Evolutionary conservation across 139 green algal genomes (phyloP), one percentile per base, ranked within the genome.

Genomic region (Picochlorum sp.): DNA sequence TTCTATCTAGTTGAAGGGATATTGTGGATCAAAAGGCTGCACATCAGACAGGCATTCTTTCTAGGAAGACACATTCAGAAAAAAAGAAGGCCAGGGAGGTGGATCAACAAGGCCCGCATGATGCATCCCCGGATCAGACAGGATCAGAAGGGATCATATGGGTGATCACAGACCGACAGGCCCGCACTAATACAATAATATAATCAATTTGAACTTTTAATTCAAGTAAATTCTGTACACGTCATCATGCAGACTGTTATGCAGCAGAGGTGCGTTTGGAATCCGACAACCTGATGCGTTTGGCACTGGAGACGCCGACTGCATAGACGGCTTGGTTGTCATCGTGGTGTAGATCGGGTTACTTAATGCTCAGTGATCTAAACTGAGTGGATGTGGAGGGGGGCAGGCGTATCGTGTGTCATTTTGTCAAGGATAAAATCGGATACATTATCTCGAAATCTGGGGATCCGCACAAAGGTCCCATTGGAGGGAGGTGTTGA

Each of bases 231-330:
- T 54, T 20, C 18, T 20, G 38, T 24, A 58, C 18, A 41, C 20
- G 15, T 54, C 37, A 61, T 50, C 20, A 77, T 77, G 71, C 71
- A 77, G 57, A 74, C 49, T 24, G 64, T 37, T 20, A 37, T 68
- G 10, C 58, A 67, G 24, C 71, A 72, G 47, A 77, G 58, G 70
- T 76, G 37, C 49, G 21, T 62, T 46, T 45, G 16, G 16, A 28
- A 20, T 20, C 6, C n/a, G 56, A 28, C 56, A 20, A 61, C 13
- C 56, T 20, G 56, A 46, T 62, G 16, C 10, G 23, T 26, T 10
- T 11, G 9, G 50, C 9, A 26, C 50, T 26, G 50, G 50, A 58
- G 50, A 26, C 23, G 23, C 34, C 34, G 34, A 41, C 34, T 41
- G 34, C 34, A 13, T 41, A 41, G 34, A 41, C 34, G 34, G 34